Evolutionary conservation across 1,284 basidiomycete genomes (phyloP).

Genomic region (Flammula alnicola): DNA sequence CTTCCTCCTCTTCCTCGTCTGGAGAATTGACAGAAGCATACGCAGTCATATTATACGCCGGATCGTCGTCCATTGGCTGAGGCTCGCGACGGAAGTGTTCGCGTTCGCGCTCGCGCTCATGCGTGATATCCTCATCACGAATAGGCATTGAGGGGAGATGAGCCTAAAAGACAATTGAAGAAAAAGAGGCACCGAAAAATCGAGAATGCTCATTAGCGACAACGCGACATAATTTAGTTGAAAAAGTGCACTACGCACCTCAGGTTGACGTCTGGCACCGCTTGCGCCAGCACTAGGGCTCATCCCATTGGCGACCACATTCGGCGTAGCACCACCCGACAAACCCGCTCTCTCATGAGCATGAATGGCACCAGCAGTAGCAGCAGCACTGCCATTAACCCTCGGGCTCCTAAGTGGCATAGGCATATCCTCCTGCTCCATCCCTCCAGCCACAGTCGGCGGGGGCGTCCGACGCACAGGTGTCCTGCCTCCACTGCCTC

Average conservation of each 20-base stretch:
- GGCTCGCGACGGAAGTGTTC: conserved; percentile 4
- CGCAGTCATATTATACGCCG: conserved; percentile 6
- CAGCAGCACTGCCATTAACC: conserved; percentile 12
- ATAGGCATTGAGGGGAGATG: background rate
- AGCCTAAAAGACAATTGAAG: too few relatives aligned
- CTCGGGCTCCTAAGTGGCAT: conserved; percentile 15
- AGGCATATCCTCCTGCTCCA: conserved; percentile 6
- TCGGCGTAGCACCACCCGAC: conserved; percentile 2
- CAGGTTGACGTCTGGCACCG: too few relatives aligned
- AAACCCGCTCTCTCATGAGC: background rate
- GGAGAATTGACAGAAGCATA: conserved; percentile 13
- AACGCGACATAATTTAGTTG: too few relatives aligned
- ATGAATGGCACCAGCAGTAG: background rate
- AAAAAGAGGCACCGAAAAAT: too few relatives aligned
- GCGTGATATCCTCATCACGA: conserved; percentile 1
- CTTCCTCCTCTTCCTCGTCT: conserved; percentile 10
- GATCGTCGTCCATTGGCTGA: conserved; percentile 1
- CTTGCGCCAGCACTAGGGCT: too few relatives aligned
- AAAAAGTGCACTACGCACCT: too few relatives aligned
- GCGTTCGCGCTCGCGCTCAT: too few relatives aligned
- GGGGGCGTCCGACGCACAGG: conserved; percentile 3
- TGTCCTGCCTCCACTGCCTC: conserved; percentile 4
- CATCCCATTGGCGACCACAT: too few relatives aligned
- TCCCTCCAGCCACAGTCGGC: background rate
- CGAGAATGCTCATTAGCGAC: too few relatives aligned